Evolutionary conservation across 257 asterid species (phyloP).

Genomic region (Salvia rosmarinus): DNA sequence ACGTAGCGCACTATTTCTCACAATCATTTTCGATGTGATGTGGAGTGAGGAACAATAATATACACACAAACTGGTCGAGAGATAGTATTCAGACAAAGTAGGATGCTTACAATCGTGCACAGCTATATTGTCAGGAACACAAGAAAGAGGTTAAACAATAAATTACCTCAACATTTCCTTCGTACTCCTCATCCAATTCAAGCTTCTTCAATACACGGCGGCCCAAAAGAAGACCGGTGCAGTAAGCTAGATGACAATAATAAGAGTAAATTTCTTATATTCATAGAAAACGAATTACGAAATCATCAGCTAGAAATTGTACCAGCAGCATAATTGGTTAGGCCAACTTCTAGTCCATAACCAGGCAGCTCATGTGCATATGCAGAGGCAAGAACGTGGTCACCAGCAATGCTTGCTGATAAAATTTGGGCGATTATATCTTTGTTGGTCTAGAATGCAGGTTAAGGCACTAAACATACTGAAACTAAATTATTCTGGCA

Average conservation of each 20-base stretch:
- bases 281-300: background rate
- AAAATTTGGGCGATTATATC: conserved; percentile 53
- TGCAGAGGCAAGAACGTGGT: conserved; percentile 51
- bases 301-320: background rate
- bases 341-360: conserved; percentile 59
- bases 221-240: conserved; percentile 86
- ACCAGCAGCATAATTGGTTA: conserved; percentile 61
- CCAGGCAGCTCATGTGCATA: conserved; percentile 52
- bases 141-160: background rate
- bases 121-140: too few relatives aligned
- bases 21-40: background rate
- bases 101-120: background rate
- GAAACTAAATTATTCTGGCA: background rate
- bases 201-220: conserved; percentile 79
- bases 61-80: background rate
- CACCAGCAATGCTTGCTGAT: conserved; percentile 56
- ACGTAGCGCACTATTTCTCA: background rate
- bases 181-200: conserved; percentile 74
- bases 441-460: conserved; percentile 45
- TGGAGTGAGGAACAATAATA: too few relatives aligned
- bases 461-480: conserved; percentile 31
- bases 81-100: background rate
- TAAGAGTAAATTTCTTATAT: background rate
- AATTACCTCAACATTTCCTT: conserved; percentile 83
- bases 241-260: conserved; percentile 57